Base-by-base conservation (phyloP, 73 alveolate genomes). In the Strombidium stylifer region DNA sequence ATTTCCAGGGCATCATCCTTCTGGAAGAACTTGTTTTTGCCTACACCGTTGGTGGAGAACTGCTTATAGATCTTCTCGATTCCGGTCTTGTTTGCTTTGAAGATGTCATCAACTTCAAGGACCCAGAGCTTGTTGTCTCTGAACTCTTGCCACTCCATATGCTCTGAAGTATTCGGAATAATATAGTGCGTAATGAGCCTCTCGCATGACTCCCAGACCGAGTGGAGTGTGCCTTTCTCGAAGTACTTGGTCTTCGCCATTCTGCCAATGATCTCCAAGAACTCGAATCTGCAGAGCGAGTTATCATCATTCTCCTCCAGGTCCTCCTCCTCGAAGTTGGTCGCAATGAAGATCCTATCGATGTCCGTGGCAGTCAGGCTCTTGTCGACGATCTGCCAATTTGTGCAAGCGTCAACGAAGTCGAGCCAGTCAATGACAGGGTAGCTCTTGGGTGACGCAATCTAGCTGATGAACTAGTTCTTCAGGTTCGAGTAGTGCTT, bases 181-280 rank as follows among this genome's bases (percentile, higher is more conserved):
- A 20, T 57, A 69, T 69, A 64, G 0, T 69, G 74, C 12, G 31
- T 11, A 19, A 69, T 24, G 4, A 69, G 45, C 36, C 40, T 69
- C 4, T 58, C 18, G 3, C 52, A 30, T 31, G 55, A 54, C 23
- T 69, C 73, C 27, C 31, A 19, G 35, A 41, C 40, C 30, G 40
- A 14, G 65, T 74, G 14, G 24, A 65, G 52, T 4, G 54, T 53
- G 1, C 81, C 87, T 54, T 35, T 53, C 18, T 75, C 81, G 15
- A 36, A 64, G 59, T 37, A 68, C 55, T 75, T 82, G n/a, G 81
- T 65, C 20, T 27, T 50, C 5, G 88, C 93, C 45, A 82, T 53
- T 57, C 93, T 64, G 27, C 65, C 93, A 0, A 82, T n/a, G 7
- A 82, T 73, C 42, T 82, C 93, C 34, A 59, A 82, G 52, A 82